Evolutionary conservation across 108 stramenopile species (phyloP), one percentile per base, ranked within the genome.

Genomic region (Mediolabrus comicus): DNA sequence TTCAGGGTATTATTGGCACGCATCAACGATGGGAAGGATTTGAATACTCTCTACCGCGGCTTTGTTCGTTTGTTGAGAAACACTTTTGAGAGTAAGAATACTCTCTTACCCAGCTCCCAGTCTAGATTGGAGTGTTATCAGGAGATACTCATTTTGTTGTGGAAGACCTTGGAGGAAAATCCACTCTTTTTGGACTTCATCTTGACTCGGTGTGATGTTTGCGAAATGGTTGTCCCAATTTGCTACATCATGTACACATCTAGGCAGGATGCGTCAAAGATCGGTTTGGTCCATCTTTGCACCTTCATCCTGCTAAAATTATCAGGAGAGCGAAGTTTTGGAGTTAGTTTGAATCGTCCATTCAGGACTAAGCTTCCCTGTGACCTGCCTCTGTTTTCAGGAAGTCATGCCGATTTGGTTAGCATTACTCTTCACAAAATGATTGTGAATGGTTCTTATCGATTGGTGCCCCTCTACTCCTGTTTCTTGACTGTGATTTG

Each of bases 121-220:
- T 67, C 72, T 53, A 79, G 83, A 59, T 55, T 97, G 34, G 85
- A 94, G 35, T 96, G 95, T 72, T 87, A 92, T 68, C 97, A 98
- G 73, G 99, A 99, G 81, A 33, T 97, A 24, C 72, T 99, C 24
- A 91, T 98, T 11, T 79, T 99, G 41, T 72, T 99, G 10, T 99
- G 99, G 99, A 97, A 98, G 83, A 84, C 96, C 22, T 67, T 98
- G 30, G 96, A 98, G 62, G 95, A 95, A 56, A 99, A 98, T 74
- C 91, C 94, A 5, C 53, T 87, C 1, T 98, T 99, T 69, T 85
- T 91, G 84, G 81, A 85, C 61, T 96, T 95, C 75, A 77, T 97
- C 8, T 74, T 98, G 66, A 87, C 86, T 16, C 63, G 84, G 46
- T 88, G 89, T 69, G 87, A 94, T 61, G 70, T 97, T 34, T 86